Evolutionary conservation across 257 asterid genomes (phyloP).

Genomic region (Solanum megistacrolobum): DNA sequence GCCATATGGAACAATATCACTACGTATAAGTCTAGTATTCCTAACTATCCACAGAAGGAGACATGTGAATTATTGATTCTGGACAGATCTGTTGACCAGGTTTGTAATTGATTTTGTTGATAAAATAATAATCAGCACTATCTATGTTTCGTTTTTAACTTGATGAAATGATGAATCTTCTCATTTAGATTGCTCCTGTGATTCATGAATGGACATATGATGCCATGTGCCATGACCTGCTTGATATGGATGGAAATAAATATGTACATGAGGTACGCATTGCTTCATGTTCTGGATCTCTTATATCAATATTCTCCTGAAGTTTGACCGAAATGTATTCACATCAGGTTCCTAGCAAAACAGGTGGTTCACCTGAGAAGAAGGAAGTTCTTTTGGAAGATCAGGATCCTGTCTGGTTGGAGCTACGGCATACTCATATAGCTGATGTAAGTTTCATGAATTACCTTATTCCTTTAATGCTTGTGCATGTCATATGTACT

Average conservation of each 20-base stretch:
- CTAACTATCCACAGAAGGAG: constrained; percentile 77
- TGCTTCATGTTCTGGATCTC: constrained; percentile 3
- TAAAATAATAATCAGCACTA: neutral
- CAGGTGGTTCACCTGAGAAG: constrained; percentile 73
- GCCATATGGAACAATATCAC: constrained; percentile 64
- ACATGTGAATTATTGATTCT: constrained; percentile 86
- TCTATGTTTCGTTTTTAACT: neutral
- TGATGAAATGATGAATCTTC: neutral
- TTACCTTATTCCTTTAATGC: neutral
- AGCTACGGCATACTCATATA: constrained; percentile 82
- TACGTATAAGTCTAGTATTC: constrained; percentile 53
- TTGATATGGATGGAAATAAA: constrained; percentile 86
- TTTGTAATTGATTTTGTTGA: constrained; percentile 4
- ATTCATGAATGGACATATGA: constrained; percentile 99
- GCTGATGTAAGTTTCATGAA: constrained; percentile 59
- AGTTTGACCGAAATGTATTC: constrained; percentile 6
- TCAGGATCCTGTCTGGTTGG: constrained; percentile 92
- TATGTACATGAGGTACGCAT: constrained; percentile 66
- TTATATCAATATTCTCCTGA: constrained; percentile 7
- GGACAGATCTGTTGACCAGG: constrained; percentile 96
- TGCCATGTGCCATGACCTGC: constrained; percentile 96
- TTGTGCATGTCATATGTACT: constrained; percentile 7
- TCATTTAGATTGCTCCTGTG: constrained; percentile 76
- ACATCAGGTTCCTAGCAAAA: constrained; percentile 62
- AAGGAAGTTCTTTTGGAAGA: constrained; percentile 91